These are phyloP conservation scores for Tetrastigma voinierianum DNA, from an alignment of 164 flowering plant species.

Conservation along the genomic window DNA sequence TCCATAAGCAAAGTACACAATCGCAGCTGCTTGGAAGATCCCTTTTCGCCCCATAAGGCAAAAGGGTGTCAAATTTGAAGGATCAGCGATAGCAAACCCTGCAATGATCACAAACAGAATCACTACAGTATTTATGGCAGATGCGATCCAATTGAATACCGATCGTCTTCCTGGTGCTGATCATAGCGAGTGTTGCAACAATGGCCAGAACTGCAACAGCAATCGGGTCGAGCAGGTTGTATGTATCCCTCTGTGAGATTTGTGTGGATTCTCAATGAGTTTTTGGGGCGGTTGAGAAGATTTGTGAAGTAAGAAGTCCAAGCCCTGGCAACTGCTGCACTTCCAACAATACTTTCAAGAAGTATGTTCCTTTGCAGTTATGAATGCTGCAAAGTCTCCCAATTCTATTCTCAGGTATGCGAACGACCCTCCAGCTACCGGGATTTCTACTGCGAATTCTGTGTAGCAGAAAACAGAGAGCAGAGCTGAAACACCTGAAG, in stretches of 20 bases:
- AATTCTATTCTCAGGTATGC: slow-evolving; percentile 68
- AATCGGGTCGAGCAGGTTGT: slow-evolving; percentile 56
- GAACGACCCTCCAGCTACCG: slow-evolving; percentile 73
- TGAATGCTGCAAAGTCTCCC: slow-evolving; percentile 68
- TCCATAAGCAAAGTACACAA: slow-evolving; percentile 60
- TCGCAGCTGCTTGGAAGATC: slow-evolving; percentile 55
- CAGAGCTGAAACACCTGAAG: slow-evolving; percentile 68
- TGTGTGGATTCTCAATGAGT: slow-evolving; percentile 46
- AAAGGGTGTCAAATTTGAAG: slow-evolving; percentile 45
- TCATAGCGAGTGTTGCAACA: slow-evolving; percentile 41
- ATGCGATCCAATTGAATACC: slow-evolving; percentile 52
- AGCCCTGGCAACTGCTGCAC: slow-evolving; percentile 65
- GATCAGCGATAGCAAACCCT: slow-evolving; percentile 45
- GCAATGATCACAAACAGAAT: slow-evolving; percentile 60
- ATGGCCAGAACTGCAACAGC: slow-evolving; percentile 43
- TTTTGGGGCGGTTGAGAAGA: slow-evolving; percentile 37
- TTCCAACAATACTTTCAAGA: slow-evolving; percentile 55
- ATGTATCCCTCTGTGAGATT: slow-evolving; percentile 39
- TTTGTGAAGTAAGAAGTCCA: slow-evolving; percentile 76
- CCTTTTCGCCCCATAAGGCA: slow-evolving; percentile 47
- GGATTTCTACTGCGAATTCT: slow-evolving; percentile 65
- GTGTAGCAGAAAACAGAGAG: slow-evolving; percentile 79
- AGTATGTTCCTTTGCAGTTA: slow-evolving; percentile 34
- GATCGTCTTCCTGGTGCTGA: slow-evolving; percentile 51
- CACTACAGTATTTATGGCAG: slow-evolving; percentile 38